These are phyloP conservation scores for Chlorencoelia australis DNA, from an alignment of 2,329 filamentous ascomycete species.

Conservation along the genomic window DNA sequence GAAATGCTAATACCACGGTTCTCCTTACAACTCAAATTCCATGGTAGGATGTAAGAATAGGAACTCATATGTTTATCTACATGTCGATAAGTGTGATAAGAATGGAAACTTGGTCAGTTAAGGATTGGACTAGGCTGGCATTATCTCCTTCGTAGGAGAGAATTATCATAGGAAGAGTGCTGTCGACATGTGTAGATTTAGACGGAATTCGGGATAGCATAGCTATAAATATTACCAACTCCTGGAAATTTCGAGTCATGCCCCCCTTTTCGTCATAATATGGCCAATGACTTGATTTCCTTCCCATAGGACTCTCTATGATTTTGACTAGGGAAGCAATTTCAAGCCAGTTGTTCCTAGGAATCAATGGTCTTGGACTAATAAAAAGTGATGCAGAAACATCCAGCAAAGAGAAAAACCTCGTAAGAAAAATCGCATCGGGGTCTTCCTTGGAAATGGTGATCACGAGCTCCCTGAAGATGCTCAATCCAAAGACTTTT, in stretches of 20 bases:
- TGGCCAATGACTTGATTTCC: slow-evolving; percentile 15
- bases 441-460: slow-evolving; percentile 23
- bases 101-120: too few species aligned
- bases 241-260: slow-evolving; percentile 21
- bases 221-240: slow-evolving; percentile 24
- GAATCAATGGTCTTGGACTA: slow-evolving; percentile 19
- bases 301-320: not conserved
- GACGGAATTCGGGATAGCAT: slow-evolving; percentile 20
- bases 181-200: too few species aligned
- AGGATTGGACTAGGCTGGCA: too few species aligned
- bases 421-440: slow-evolving; percentile 19
- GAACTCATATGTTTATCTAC: too few species aligned
- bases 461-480: slow-evolving; percentile 23
- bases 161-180: too few species aligned
- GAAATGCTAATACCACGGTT: too few species aligned
- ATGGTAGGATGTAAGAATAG: too few species aligned
- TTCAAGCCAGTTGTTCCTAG: slow-evolving; percentile 25
- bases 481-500: slow-evolving; percentile 22
- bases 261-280: slow-evolving; percentile 22
- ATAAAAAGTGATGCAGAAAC: slow-evolving; percentile 23
- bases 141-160: too few species aligned
- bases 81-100: too few species aligned
- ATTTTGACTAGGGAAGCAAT: slow-evolving; percentile 7
- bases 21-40: too few species aligned
- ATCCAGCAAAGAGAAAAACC: slow-evolving; percentile 25